Conservation (phyloP, 2,329 filamentous ascomycete species). For the Paraphaeosphaeria sporulosa region DNA sequence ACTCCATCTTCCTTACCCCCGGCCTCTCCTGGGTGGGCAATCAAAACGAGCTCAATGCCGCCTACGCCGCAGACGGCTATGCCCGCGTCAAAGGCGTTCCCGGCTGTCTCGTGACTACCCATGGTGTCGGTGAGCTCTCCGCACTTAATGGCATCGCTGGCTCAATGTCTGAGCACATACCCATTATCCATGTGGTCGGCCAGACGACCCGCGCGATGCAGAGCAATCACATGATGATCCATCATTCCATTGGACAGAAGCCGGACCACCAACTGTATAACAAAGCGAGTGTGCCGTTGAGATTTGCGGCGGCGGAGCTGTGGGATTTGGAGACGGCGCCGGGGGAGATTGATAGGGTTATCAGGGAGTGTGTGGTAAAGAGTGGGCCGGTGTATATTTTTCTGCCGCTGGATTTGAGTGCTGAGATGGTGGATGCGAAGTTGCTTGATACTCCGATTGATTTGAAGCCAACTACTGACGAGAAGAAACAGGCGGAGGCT, state of each 20-base stretch:
- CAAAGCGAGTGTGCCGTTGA: conserved; percentile 47
- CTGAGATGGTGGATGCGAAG: conserved; percentile 42
- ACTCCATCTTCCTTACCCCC: conserved; percentile 51
- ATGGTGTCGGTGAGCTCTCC: conserved; percentile 62
- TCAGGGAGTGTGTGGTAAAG: conserved; percentile 53
- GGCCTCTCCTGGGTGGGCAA: conserved; percentile 59
- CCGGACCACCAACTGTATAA: conserved; percentile 55
- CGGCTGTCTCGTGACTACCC: conserved; percentile 63
- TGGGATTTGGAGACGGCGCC: conserved; percentile 51
- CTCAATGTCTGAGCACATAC: conserved; percentile 53
- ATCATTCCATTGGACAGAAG: conserved; percentile 53
- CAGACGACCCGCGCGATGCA: conserved; percentile 54
- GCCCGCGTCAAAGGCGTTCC: conserved; percentile 61
- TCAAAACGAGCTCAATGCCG: conserved; percentile 66
- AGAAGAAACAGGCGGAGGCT: conserved; percentile 38
- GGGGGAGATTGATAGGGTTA: conserved; percentile 54
- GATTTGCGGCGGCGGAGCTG: conserved; percentile 51
- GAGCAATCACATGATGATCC: conserved; percentile 54
- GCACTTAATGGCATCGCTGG: conserved; percentile 57
- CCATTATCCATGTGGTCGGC: conserved; percentile 56
- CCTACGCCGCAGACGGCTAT: conserved; percentile 66
- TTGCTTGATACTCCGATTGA: conserved; percentile 50
- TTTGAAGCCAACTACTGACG: conserved; percentile 36
- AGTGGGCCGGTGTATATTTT: conserved; percentile 56
- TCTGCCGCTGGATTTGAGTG: conserved; percentile 53